Evolutionary conservation across 1,284 basidiomycete species (phyloP), one percentile per base, ranked within the genome.

Genomic region (Schizophyllum commune): DNA sequence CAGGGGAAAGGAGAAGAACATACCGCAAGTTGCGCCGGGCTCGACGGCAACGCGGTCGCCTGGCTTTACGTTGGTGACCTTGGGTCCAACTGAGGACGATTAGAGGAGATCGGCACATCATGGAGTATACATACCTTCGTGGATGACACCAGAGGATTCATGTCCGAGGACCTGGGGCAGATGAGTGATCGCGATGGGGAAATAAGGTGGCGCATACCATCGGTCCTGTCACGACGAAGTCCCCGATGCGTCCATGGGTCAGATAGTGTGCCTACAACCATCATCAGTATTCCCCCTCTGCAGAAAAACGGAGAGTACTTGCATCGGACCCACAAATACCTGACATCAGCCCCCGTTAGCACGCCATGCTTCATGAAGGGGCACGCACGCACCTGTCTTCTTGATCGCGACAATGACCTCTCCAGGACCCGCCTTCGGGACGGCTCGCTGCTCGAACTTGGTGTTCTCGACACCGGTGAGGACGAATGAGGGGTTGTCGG

Each of bases 241-340:
- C 84, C 52, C 87, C 90, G 65, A 92, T 92, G 55, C 86, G 82
- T 59, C 93, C 88, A 68, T 89, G 80, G 52, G 83, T 80, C 59
- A 92, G 77, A 75, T 89, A 91, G 72, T 94, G 88, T 27, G 92
- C 83, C 86, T 89, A 57, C 15, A 3, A 47, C 2, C 9, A 17
- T 19, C 55, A 27, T 57, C 55, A 62, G 55, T 58, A 52, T 62
- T 57, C 39, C 61, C 58, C 32, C 58, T 60, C 27, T 39, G 32
- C 54, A 19, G 21, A 56, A 39, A 19, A 51, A 53, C 55, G 3
- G 13, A 47, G 2, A 11, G 27, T 52, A 62, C 71, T 72, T 73
- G 90, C 91, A 81, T 96, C 93, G 56, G 89, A 92, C 33, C 92
- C 92, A 73, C 94, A 96, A 65, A 96, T 93, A 61, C 92, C 92